Evolutionary conservation across 1,284 basidiomycete genomes (phyloP), one percentile per base, ranked within the genome.

Genomic region (Boletus mariae): DNA sequence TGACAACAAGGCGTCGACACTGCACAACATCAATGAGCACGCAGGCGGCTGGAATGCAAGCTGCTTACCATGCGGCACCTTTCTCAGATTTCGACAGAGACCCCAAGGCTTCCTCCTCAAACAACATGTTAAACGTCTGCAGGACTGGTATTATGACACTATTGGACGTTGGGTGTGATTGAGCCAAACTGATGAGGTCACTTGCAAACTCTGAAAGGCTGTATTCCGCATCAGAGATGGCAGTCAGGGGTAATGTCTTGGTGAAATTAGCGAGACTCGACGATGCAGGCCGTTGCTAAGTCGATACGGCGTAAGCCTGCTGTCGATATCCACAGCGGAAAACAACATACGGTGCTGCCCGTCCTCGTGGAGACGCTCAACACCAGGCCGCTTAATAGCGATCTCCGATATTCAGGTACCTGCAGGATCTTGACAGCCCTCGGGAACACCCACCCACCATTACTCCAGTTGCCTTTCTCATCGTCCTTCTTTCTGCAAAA

Each of bases 311-410:
- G 43, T 61, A 42, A 57, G 51, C 46, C 38, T 49, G 32, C 42
- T 17, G 43, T 52, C 20, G 52, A 56, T 46, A 58, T 48, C 31
- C 51, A 54, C 8, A 47, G 37, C n/a, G 46, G 50, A 56, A 47
- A 44, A 29, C 25, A 34, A 72, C 86, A 71, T 65, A 94, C 92
- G 10, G 85, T 89, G 61, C 87, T 90, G 58, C 88, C 84, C 4
- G 90, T 91, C 68, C 83, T 87, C 66, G 90, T 88, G 35, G 87
- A 88, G 31, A 90, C 75, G 58, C 89, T 92, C 50, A 90, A 73
- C 3, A 94, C 76, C 4, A 94, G 69, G 0, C 94, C 94, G 5
- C 78, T 74, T 20, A 95, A 74, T 28, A 95, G 63, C n/a, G 75
- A 63, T 40, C 71, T 67, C 15, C 88, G 80, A 65, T 90, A 92